Conservation (phyloP, 2,329 filamentous ascomycete genomes). For the Botryotinia convoluta region DNA sequence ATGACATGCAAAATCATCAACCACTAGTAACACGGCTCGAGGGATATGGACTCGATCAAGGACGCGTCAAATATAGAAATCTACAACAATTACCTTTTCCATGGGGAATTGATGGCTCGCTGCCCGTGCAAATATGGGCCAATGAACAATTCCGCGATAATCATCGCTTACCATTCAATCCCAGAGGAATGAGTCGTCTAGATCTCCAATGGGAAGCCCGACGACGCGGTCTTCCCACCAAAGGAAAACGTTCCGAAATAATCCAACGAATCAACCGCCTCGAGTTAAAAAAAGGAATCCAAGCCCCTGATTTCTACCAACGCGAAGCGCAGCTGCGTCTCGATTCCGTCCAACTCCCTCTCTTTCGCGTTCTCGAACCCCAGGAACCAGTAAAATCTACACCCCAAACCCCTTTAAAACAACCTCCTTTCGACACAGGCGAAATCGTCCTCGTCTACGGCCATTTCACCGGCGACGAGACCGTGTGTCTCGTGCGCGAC, state of each 20-base stretch:
- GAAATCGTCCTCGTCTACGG: constrained; percentile 2
- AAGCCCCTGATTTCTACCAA: neutral
- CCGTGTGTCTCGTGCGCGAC: constrained; percentile 2
- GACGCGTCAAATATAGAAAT: neutral
- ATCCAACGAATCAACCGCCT: neutral
- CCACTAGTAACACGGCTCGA: neutral
- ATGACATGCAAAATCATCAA: constrained; percentile 1
- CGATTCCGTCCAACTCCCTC: neutral
- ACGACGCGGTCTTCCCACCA: neutral
- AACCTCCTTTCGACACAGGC: neutral
- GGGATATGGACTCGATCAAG: constrained; percentile 4
- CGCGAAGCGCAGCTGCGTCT: neutral
- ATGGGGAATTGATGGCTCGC: constrained; percentile 10
- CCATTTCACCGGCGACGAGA: neutral
- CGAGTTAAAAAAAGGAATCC: neutral
- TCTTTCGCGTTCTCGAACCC: neutral
- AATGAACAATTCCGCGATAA: neutral
- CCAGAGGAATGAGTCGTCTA: neutral
- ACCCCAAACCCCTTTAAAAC: neutral
- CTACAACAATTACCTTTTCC: constrained; percentile 11
- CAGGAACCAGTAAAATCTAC: neutral
- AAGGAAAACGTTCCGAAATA: neutral
- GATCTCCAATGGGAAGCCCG: constrained; percentile 13
- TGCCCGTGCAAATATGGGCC: neutral
- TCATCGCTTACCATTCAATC: constrained; percentile 1